These are phyloP conservation scores for Blepharisma japonicum DNA, from an alignment of 73 alveolate species.

Conservation along the genomic window DNA sequence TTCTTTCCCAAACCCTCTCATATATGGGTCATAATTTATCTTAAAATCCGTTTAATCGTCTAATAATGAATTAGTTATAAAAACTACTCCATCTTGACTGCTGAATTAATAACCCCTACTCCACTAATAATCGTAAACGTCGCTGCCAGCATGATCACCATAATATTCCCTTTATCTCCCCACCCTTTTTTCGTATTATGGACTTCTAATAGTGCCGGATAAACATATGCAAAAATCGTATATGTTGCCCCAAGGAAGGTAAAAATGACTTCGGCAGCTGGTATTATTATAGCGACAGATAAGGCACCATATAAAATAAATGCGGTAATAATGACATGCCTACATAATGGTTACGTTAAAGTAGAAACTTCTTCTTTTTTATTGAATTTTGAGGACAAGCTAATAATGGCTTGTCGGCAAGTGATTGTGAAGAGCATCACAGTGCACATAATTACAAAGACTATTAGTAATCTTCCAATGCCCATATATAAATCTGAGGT, in stretches of 20 bases:
- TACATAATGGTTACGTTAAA: background rate
- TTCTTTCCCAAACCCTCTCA: too few relatives aligned
- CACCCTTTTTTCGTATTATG: too few relatives aligned
- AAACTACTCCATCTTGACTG: too few relatives aligned
- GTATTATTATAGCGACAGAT: background rate
- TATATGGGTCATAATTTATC: too few relatives aligned
- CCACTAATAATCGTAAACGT: too few relatives aligned
- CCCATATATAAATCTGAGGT: background rate
- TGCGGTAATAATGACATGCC: background rate
- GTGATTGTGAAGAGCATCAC: background rate
- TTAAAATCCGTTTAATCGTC: too few relatives aligned
- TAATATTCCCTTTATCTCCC: too few relatives aligned
- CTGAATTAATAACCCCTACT: too few relatives aligned
- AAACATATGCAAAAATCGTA: conserved; percentile 8
- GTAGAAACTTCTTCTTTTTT: background rate
- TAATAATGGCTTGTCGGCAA: background rate
- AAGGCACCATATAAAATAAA: background rate
- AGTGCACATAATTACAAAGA: conserved; percentile 14
- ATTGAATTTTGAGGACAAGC: background rate
- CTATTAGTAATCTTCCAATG: background rate
- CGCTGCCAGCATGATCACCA: too few relatives aligned
- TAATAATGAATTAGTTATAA: too few relatives aligned
- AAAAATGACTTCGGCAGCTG: conserved; percentile 1
- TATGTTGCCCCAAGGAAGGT: conserved; percentile 13
- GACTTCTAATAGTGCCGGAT: background rate